Evolutionary conservation across 768 basidiomycete species (phyloP).

Genomic region (Collybiopsis luxurians): DNA sequence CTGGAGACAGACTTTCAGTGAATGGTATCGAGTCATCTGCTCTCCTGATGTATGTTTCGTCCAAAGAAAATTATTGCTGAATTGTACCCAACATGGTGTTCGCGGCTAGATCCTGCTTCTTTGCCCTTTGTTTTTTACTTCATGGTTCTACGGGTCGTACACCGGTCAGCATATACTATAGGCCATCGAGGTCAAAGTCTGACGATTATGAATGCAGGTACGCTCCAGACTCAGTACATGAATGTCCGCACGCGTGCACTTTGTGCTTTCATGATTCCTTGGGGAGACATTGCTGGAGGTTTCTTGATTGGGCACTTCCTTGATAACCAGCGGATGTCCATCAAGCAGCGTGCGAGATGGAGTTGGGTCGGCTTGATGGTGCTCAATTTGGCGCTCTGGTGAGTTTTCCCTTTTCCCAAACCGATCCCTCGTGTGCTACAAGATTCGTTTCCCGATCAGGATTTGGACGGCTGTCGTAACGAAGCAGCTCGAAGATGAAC

Average conservation of each 20-base stretch:
- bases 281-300: slow-evolving; percentile 26
- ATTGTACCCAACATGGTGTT: too few species aligned
- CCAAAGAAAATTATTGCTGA: background rate
- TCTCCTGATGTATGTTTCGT: slow-evolving; percentile 18
- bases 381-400: slow-evolving; percentile 27
- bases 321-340: slow-evolving; percentile 22
- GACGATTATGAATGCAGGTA: slow-evolving; percentile 13
- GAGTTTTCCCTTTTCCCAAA: background rate
- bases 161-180: slow-evolving; percentile 15
- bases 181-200: background rate
- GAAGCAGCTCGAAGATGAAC: slow-evolving; percentile 25
- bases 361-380: slow-evolving; percentile 27
- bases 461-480: slow-evolving; percentile 30
- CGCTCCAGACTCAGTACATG: slow-evolving; percentile 30
- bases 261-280: slow-evolving; percentile 27
- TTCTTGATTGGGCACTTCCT: slow-evolving; percentile 31
- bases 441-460: slow-evolving; percentile 11
- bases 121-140: slow-evolving; percentile 30
- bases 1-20: slow-evolving; percentile 23
- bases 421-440: background rate
- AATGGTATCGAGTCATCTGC: slow-evolving; percentile 26
- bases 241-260: slow-evolving; percentile 28
- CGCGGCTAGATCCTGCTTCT: slow-evolving; percentile 24
- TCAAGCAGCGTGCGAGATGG: slow-evolving; percentile 29
- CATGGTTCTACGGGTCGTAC: slow-evolving; percentile 31